Evolutionary conservation across 345 rosid species (phyloP), one percentile per base, ranked within the genome.

Genomic region (Salix udensis): DNA sequence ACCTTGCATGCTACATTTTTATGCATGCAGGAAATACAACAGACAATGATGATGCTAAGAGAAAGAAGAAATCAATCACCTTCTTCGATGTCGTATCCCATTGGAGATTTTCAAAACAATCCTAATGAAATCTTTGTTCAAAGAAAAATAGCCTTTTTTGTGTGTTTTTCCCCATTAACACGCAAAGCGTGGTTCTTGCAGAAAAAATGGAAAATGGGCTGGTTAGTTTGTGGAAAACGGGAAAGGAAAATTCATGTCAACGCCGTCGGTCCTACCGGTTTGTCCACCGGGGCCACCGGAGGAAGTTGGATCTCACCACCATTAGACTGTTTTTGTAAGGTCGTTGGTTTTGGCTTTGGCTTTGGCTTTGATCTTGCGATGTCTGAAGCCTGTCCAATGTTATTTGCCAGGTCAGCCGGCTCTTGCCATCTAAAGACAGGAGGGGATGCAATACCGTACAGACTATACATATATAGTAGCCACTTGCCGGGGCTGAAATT

Each of bases 61-160:
- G 24, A 34, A 53, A 6, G 16, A 6, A 34, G 15, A 23, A 6
- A 39, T 12, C 13, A 74, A 46, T 46, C 14, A 46, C 77, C 77
- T 74, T 74, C 70, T 26, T 64, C 61, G 44, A 26, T 64, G 46
- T 13, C 44, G 36, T 28, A 74, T 21, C 14, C 77, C 71, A 74
- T 74, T 40, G 30, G 16, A 26, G 48, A 30, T 44, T 16, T 18
- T 10, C 30, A 40, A 74, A 26, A 65, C 2, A 28, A 46, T 42
- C 31, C 11, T 19, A 28, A 48, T 44, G 46, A 66, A 34, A 66
- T 48, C 71, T 66, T 66, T 48, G 2, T 50, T 46, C 50, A 46
- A 46, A 14, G 5, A 46, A 46, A 46, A 46, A 46, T 3, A 46
- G 18, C 50, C 50, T 12, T 46, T 12, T 46, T 46, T 1, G 37